Percentiles rank a stretch among this genome's conserved stretches.
Conservation (phyloP, 495 filamentous ascomycete genomes). For the Poronia punctata region DNA sequence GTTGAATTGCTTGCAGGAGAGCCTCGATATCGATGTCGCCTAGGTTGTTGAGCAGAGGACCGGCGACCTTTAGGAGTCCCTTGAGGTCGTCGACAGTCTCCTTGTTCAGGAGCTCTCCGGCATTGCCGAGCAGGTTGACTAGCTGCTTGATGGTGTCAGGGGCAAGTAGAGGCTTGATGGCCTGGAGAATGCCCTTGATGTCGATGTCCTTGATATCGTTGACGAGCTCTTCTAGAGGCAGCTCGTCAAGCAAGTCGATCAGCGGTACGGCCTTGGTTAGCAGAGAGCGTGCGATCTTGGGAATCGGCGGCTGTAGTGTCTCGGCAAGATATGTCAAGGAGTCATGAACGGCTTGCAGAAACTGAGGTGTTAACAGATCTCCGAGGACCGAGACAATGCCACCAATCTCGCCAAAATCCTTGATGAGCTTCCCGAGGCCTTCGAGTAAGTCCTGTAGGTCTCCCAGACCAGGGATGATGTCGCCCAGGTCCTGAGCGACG, state of each 20-base stretch:
- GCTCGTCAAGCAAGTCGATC: conserved; percentile 20
- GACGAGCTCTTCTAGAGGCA: conserved; percentile 26
- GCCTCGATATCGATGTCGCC: conserved; percentile 22
- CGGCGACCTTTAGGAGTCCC: conserved; percentile 17
- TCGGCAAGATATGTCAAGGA: conserved; percentile 26
- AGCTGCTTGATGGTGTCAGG: conserved; percentile 36
- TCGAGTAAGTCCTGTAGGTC: conserved; percentile 20
- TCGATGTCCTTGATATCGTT: conserved; percentile 31
- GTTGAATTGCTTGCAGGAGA: conserved; percentile 11
- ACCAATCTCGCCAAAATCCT: conserved; percentile 15
- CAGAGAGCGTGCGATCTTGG: conserved; percentile 19
- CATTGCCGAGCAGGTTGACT: conserved; percentile 39
- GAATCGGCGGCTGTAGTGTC: conserved; percentile 26
- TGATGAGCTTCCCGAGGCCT: conserved; percentile 18
- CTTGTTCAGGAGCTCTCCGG: conserved; percentile 33
- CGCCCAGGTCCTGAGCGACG: conserved; percentile 16
- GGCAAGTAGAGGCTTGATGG: conserved; percentile 34
- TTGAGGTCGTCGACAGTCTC: conserved; percentile 39
- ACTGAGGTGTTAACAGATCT: conserved; percentile 23
- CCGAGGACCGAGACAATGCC: conserved; percentile 18
- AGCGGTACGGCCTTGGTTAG: conserved; percentile 24
- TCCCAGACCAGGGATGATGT: conserved; percentile 18
- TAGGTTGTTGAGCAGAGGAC: conserved; percentile 24
- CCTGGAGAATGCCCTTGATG: conserved; percentile 35
- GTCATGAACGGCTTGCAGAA: conserved; percentile 26